Base-by-base conservation (phyloP, 768 basidiomycete species). In the Hericium alpestre region DNA sequence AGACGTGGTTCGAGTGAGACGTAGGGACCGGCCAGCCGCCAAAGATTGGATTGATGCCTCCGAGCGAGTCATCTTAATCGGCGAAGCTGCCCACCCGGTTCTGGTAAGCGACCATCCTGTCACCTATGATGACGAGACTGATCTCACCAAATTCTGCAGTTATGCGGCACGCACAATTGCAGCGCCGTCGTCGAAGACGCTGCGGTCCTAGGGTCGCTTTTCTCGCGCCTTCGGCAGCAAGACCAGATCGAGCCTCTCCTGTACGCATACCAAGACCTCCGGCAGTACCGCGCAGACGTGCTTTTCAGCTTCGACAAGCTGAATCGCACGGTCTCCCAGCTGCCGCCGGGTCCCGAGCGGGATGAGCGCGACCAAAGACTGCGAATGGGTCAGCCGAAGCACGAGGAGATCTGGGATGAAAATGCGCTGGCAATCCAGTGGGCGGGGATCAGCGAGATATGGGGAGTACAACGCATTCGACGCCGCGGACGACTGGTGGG, bases 201-300 rank as follows among this genome's bases (percentile, higher is more conserved):
- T 4, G 71, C 71, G 5, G 70, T 74, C 4, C 65, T 74, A 6
- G 72, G 67, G 25, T 71, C 70, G 59, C 63, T 74, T 23, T 74
- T 74, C 65, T 67, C 70, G 2, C 71, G 70, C 56, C 62, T 72
- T 16, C 60, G 59, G 40, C 38, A 47, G 3, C 54, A 59, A 37
- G 66, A 66, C 20, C 71, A 72, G 53, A 67, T 73, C 54, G 53
- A 43, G 5, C 63, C 61, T 46, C 65, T 72, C 48, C 62, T 72
- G 1, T 66, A 67, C 49, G 72, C 70, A 0, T 72, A 68, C 58
- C 66, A 70, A 50, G 70, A 71, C 38, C 56, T 70, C 18, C 68
- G 71, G 7, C 52, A 53, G 52, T 37, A 27, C 2, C 56, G 61
- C 46, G 27, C 47, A 7, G 52, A 62, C 27, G 38, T 60, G 32